Conservation (phyloP, 345 rosid species). For the Carallia pectinifolia region DNA sequence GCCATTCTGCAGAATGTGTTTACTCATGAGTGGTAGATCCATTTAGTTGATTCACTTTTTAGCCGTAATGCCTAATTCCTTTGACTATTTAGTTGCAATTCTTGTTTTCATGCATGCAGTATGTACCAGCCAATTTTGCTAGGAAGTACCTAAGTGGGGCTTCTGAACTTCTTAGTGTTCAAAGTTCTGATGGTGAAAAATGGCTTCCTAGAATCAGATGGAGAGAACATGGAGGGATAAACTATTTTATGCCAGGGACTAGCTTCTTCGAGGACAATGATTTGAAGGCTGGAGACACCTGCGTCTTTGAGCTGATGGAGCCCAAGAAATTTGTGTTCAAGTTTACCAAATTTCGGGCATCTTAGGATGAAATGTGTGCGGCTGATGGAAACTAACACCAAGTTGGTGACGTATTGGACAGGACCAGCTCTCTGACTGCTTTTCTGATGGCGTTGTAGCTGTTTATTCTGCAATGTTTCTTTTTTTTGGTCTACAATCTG, state of each 20-base stretch:
- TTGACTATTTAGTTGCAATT: background rate
- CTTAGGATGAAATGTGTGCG: no score
- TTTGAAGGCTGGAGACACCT: conserved; percentile 9
- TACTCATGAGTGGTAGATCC: background rate
- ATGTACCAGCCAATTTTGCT: conserved; percentile 12
- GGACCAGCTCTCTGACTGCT: no score
- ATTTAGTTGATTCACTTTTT: background rate
- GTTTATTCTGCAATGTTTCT: no score
- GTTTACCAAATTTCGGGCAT: background rate
- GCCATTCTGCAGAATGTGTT: background rate
- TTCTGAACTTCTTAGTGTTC: background rate
- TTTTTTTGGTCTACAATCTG: no score
- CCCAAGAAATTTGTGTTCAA: background rate
- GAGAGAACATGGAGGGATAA: background rate
- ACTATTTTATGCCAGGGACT: background rate
- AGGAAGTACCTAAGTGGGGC: background rate
- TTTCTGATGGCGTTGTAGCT: no score
- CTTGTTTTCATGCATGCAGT: conserved; percentile 2
- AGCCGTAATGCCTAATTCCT: background rate
- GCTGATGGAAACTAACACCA: no score
- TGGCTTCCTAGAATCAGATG: background rate
- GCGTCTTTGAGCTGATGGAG: conserved; percentile 15
- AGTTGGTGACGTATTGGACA: no score
- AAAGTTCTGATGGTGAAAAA: conserved; percentile 3
- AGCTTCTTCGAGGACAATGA: conserved; percentile 3